phyloP scores from a whole-genome alignment of 2,329 filamentous ascomycete genomes.

The Aspergillus quadricinctus region DNA sequence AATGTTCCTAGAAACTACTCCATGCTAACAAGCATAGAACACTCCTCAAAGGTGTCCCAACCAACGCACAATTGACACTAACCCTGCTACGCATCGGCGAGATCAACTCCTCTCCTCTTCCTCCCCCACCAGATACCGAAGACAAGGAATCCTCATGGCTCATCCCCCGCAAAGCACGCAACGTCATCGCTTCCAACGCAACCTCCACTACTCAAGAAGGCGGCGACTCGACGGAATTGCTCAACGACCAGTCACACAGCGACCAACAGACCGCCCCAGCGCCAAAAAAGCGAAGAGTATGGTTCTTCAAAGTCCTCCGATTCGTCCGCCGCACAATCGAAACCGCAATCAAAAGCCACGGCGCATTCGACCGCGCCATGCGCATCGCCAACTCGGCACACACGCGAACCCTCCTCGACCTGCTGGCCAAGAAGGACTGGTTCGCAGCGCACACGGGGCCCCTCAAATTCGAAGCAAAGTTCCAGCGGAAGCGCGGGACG shows the following conservation, averaged over 20 bases:
- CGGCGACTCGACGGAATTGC: not conserved
- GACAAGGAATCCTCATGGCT: conserved; percentile 29
- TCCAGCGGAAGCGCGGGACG: conserved; percentile 66
- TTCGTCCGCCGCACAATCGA: conserved; percentile 68
- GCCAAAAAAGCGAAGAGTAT: conserved; percentile 29
- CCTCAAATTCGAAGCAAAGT: conserved; percentile 70
- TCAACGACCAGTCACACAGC: conserved; percentile 6
- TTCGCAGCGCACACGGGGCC: conserved; percentile 56
- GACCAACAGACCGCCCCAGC: conserved; percentile 1
- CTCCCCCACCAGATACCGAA: conserved; percentile 51
- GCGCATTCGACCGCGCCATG: conserved; percentile 68
- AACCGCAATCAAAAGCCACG: conserved; percentile 64
- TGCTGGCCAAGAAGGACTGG: conserved; percentile 51
- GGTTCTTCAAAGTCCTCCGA: conserved; percentile 50
- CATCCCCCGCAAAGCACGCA: conserved; percentile 43
- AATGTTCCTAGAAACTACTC: not conserved
- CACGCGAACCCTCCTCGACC: conserved; percentile 68
- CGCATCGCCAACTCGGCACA: conserved; percentile 59
- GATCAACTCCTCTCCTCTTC: conserved; percentile 73
- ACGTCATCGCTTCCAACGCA: conserved; percentile 32
- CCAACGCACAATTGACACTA: conserved; percentile 77
- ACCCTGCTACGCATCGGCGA: conserved; percentile 80
- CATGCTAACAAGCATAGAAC: conserved; percentile 43
- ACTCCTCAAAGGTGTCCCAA: conserved; percentile 74
- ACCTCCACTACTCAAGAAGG: conserved; percentile 44